These are phyloP conservation scores for Rutidosis leptorrhynchoides DNA, from an alignment of 129 eudicot species.

Conservation along the genomic window DNA sequence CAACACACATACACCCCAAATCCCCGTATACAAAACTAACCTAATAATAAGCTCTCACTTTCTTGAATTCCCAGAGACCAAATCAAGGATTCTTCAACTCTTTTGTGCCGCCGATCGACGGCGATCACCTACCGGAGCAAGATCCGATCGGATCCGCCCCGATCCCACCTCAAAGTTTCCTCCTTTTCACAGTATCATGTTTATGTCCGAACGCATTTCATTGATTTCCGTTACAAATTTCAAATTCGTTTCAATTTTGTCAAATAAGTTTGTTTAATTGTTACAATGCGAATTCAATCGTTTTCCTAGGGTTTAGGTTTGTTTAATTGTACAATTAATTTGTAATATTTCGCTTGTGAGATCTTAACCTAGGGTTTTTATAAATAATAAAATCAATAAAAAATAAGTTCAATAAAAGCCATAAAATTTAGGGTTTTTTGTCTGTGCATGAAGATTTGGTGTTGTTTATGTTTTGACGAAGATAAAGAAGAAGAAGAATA, in stretches of 20 bases:
- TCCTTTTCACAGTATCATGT: not conserved
- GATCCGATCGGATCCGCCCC: conserved; percentile 47
- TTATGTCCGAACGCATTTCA: not conserved
- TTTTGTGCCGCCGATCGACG: conserved; percentile 20
- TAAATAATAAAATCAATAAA: conserved; percentile 9
- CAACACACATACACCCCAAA: not conserved
- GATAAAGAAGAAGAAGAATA: conserved; percentile 37
- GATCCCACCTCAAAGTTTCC: not conserved
- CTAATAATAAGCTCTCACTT: conserved; percentile 25
- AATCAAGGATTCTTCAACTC: conserved; percentile 11
- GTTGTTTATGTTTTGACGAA: conserved; percentile 50
- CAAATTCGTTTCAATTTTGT: not conserved
- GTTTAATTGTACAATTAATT: not conserved
- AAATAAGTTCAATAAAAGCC: too few relatives aligned
- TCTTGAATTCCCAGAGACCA: conserved; percentile 17
- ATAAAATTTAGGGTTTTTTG: conserved; percentile 20
- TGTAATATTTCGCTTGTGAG: conserved; percentile 26
- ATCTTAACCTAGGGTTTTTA: conserved; percentile 46
- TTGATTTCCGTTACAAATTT: conserved; percentile 12
- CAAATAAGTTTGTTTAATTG: not conserved
- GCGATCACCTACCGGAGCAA: conserved; percentile 5
- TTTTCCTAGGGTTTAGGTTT: conserved; percentile 15
- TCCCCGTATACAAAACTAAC: conserved; percentile 25
- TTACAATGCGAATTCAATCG: conserved; percentile 26
- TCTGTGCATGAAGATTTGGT: conserved; percentile 72